Evolutionary conservation across 345 rosid genomes (phyloP), one percentile per base, ranked within the genome.

Genomic region (Eutrema yunnanense): DNA sequence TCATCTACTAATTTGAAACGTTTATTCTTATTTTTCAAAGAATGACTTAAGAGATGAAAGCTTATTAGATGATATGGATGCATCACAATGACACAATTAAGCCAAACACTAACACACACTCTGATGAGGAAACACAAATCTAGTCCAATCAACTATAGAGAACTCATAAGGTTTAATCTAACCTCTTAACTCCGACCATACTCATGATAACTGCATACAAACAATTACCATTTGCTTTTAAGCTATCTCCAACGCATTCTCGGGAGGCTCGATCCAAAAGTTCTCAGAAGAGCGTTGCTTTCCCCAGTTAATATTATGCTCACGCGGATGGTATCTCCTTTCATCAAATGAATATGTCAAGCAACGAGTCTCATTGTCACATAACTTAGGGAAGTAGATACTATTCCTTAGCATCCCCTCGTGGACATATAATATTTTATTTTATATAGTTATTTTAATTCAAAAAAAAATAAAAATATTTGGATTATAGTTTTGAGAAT

Each of bases 241-340:
- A 12, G 33, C 12, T 12, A 68, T 13, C 36, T 68, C 54, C 6
- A 47, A 8, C 9, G 29, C 37, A 12, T 67, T 60, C 62, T 67
- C 36, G 1, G 78, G 63, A 51, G 78, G 9, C 56, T 74, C 12
- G 13, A 75, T 67, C 78, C 78, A 75, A 52, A 75, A 51, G 36
- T 44, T 14, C 32, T 52, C 63, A 43, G 26, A 60, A 51, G 69
- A 67, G 1, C 9, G 7, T 26, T 66, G 37, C 30, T 56, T 65
- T 66, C 46, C 55, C 56, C 56, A 67, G 4, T 74, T 59, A 36
- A 59, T n/a, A 60, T 14, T 34, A 9, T 67, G 49, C 48, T 43
- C 69, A 59, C 9, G 2, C 49, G 42, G 48, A 13, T 36, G 10
- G 40, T 75, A 52, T 33, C 69, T 53, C 13, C 57, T 14, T 43